phyloP scores from a whole-genome alignment of 306 rosid genomes.

The Prosopis cineraria region DNA sequence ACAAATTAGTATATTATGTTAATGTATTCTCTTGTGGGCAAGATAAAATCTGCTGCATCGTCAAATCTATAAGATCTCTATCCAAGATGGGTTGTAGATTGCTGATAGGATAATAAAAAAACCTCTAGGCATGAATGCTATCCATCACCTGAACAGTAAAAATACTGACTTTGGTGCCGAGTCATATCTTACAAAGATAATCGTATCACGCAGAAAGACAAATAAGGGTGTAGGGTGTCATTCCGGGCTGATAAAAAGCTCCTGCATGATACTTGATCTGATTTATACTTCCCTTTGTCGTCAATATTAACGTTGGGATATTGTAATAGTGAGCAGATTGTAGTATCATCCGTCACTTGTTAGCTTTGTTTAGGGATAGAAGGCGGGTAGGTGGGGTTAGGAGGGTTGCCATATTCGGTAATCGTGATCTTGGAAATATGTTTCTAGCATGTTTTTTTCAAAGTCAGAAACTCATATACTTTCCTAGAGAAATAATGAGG shows the following conservation, averaged over 20 bases:
- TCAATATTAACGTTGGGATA: not conserved
- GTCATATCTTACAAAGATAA: not conserved
- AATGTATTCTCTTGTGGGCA: not conserved
- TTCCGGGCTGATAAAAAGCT: not conserved
- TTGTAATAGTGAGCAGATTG: not conserved
- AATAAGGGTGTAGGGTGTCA: not conserved
- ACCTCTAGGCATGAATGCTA: not conserved
- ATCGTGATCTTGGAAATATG: not conserved
- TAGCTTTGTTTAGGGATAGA: not conserved
- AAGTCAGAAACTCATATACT: not conserved
- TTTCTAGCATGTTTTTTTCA: not conserved
- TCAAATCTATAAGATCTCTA: not conserved
- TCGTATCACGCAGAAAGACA: not conserved
- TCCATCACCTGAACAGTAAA: too few species aligned
- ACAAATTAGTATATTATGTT: too few species aligned
- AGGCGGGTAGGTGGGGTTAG: not conserved
- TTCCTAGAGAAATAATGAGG: not conserved
- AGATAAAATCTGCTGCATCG: not conserved
- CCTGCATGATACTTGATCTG: not conserved
- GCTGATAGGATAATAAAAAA: not conserved
- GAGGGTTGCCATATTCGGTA: not conserved
- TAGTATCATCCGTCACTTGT: not conserved
- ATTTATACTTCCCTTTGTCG: not conserved
- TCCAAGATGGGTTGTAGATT: not conserved
- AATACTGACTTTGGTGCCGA: not conserved